Evolutionary conservation across 2,329 filamentous ascomycete species (phyloP).

Genomic region (Monosporascus sp.): DNA sequence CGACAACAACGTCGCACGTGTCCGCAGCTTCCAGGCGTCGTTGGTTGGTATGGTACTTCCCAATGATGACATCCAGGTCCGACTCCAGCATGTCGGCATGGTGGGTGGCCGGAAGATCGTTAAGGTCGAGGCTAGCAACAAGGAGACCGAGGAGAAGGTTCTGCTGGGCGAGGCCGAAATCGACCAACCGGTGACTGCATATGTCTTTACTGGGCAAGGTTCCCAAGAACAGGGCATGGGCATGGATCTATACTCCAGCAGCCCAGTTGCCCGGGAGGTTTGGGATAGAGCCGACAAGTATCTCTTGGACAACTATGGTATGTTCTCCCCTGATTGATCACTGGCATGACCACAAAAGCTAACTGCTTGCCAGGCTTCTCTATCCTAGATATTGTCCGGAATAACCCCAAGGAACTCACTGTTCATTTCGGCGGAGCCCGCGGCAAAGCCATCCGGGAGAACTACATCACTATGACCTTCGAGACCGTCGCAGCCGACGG

Average conservation of each 20-base stretch:
- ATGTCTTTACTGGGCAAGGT: conserved; percentile 97
- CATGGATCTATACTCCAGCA: conserved; percentile 96
- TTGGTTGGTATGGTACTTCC: conserved; percentile 98
- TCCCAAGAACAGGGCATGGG: conserved; percentile 99
- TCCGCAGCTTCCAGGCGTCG: conserved; percentile 93
- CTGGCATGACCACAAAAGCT: neutral
- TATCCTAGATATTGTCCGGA: conserved; percentile 98
- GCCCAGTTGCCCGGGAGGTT: conserved; percentile 89
- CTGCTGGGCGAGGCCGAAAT: conserved; percentile 93
- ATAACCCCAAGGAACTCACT: conserved; percentile 98
- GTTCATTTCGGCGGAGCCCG: conserved; percentile 96
- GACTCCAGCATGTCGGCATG: conserved; percentile 96
- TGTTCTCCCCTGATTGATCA: conserved; percentile 25
- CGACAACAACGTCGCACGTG: conserved; percentile 96
- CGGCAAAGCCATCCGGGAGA: conserved; percentile 94
- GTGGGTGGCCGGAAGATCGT: conserved; percentile 98
- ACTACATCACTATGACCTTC: conserved; percentile 99
- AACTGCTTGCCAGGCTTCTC: conserved; percentile 64
- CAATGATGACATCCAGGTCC: conserved; percentile 91
- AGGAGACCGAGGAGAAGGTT: conserved; percentile 94
- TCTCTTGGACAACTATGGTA: conserved; percentile 97
- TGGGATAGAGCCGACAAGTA: conserved; percentile 98
- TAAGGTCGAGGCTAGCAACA: conserved; percentile 95
- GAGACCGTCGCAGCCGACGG: conserved; percentile 94
- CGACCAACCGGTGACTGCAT: conserved; percentile 92